Evolutionary conservation across 441 rosid species (phyloP).

Genomic region (Adansonia madagascariensis): DNA sequence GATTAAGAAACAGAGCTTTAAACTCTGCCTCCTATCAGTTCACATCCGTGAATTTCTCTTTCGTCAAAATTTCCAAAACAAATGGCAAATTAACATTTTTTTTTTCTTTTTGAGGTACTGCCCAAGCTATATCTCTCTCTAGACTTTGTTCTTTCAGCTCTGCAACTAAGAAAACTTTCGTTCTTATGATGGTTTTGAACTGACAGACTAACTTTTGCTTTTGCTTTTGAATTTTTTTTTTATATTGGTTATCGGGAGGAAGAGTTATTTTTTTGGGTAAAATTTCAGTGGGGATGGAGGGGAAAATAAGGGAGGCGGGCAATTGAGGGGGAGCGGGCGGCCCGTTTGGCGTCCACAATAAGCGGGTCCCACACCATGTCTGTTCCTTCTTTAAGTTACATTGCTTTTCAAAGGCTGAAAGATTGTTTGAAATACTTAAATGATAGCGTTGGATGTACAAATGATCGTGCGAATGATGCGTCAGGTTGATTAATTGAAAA

Average conservation of each 20-base stretch:
- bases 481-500: too few relatives aligned
- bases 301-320: neutral
- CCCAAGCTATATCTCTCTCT: constrained; percentile 21
- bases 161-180: constrained; percentile 26
- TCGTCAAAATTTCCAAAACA: constrained; percentile 23
- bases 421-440: neutral
- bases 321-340: neutral
- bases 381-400: constrained; percentile 63
- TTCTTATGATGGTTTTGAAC: constrained; percentile 10
- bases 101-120: constrained; percentile 6
- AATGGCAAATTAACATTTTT: constrained; percentile 12
- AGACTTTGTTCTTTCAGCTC: neutral
- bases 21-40: constrained; percentile 5
- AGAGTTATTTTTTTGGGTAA: constrained; percentile 15
- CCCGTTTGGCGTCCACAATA: constrained; percentile 19
- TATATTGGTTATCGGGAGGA: neutral
- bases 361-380: constrained; percentile 34
- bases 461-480: neutral
- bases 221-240: constrained; percentile 16
- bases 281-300: constrained; percentile 22
- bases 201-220: constrained; percentile 42
- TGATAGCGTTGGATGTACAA: neutral
- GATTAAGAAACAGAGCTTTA: constrained; percentile 26
- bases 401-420: constrained; percentile 29
- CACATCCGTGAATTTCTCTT: constrained; percentile 15